Percentiles rank a stretch among this genome's conserved stretches.
Evolutionary conservation across 2,329 filamentous ascomycete genomes (phyloP).

Genomic region (Aureobasidium melanogenum): DNA sequence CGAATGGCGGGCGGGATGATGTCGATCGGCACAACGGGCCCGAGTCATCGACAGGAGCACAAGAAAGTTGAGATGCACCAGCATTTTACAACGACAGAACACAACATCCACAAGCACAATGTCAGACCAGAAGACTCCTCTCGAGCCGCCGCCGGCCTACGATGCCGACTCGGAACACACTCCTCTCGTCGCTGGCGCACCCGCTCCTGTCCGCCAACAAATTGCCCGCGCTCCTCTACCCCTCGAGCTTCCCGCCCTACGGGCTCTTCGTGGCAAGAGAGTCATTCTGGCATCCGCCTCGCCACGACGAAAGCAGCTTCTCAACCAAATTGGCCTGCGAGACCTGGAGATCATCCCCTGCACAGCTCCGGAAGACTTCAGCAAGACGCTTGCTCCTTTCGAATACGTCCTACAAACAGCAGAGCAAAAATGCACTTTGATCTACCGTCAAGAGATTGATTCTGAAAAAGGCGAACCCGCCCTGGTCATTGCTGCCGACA

Average conservation of each 20-base stretch:
- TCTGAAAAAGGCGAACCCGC: slow-evolving; percentile 61
- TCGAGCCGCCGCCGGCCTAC: slow-evolving; percentile 38
- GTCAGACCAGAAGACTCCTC: slow-evolving; percentile 26
- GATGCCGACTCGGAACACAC: slow-evolving; percentile 24
- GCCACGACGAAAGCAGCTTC: slow-evolving; percentile 71
- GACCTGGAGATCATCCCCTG: slow-evolving; percentile 81
- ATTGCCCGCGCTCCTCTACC: slow-evolving; percentile 49
- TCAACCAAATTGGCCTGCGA: slow-evolving; percentile 67
- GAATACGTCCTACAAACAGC: slow-evolving; percentile 91
- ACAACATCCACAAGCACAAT: not conserved
- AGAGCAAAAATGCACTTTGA: slow-evolving; percentile 68
- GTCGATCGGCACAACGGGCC: not conserved
- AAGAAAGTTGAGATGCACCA: not conserved
- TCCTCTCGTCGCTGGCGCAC: slow-evolving; percentile 14
- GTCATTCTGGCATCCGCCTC: slow-evolving; percentile 87
- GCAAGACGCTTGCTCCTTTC: slow-evolving; percentile 69
- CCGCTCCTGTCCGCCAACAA: slow-evolving; percentile 17
- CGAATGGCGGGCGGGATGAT: not conserved
- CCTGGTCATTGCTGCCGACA: slow-evolving; percentile 84
- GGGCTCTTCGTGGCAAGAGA: slow-evolving; percentile 65
- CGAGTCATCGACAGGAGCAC: not conserved
- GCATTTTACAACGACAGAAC: not conserved
- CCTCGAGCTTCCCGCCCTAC: slow-evolving; percentile 71
- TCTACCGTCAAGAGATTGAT: slow-evolving; percentile 54
- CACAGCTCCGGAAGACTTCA: slow-evolving; percentile 72